Evolutionary conservation across 768 basidiomycete genomes (phyloP).

Genomic region (Tulasnella sp.): DNA sequence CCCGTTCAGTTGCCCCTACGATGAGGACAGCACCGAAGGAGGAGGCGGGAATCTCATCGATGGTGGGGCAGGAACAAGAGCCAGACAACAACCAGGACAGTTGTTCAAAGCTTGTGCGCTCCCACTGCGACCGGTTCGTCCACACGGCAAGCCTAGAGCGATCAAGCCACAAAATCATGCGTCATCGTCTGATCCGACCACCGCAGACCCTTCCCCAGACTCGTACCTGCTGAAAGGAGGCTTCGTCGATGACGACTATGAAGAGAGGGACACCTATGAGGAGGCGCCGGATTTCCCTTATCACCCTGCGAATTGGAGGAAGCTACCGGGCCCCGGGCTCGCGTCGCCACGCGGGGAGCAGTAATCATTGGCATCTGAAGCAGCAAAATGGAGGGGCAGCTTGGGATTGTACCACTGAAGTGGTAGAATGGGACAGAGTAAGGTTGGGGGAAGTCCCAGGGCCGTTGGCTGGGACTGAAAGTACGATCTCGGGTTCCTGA

Average conservation of each 20-base stretch:
- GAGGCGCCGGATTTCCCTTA: slow-evolving; percentile 14
- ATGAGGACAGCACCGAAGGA: background rate
- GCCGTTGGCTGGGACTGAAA: too few species aligned
- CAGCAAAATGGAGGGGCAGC: too few species aligned
- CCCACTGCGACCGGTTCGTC: slow-evolving; percentile 6
- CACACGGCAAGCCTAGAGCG: background rate
- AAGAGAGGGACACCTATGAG: slow-evolving; percentile 13
- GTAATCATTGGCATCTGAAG: too few species aligned
- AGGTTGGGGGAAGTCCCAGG: too few species aligned
- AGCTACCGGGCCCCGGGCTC: slow-evolving; percentile 11
- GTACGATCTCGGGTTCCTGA: too few species aligned
- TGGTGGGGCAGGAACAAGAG: background rate
- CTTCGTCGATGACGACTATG: background rate
- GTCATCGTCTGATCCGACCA: background rate
- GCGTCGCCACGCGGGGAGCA: too few species aligned
- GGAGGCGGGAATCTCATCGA: too few species aligned
- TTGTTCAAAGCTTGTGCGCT: background rate
- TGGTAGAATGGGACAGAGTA: too few species aligned
- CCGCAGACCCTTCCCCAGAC: background rate
- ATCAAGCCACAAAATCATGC: background rate
- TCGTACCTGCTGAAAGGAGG: background rate
- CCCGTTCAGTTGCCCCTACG: slow-evolving; percentile 3
- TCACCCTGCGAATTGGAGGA: slow-evolving; percentile 9
- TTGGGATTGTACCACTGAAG: too few species aligned
- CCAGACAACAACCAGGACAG: background rate